These are phyloP conservation scores for Cercospora sp. DNA, from an alignment of 2,329 filamentous ascomycete species.

Conservation along the genomic window DNA sequence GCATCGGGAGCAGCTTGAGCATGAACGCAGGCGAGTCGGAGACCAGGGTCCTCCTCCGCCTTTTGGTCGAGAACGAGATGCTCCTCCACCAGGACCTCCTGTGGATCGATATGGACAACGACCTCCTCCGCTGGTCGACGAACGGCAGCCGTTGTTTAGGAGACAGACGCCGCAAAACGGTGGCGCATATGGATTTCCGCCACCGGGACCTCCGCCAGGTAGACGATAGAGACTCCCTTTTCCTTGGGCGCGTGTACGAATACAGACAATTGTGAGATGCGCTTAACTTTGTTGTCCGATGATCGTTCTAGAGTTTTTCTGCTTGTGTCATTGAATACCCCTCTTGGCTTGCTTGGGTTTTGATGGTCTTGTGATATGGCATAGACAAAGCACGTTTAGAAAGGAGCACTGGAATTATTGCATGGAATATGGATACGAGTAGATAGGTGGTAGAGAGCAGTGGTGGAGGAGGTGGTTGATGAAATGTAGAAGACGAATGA, in stretches of 20 bases:
- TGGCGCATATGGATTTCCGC: slow-evolving; percentile 4
- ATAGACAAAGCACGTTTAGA: neutral
- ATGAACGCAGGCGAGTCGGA: slow-evolving; percentile 19
- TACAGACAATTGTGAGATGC: neutral
- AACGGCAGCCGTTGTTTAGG: slow-evolving; percentile 12
- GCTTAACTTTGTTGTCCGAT: neutral
- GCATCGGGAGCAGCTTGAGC: slow-evolving; percentile 21
- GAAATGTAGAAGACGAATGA: neutral
- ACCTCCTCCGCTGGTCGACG: neutral
- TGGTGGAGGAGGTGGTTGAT: neutral
- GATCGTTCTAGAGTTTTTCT: neutral
- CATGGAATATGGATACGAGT: neutral
- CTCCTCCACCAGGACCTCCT: neutral
- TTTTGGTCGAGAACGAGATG: slow-evolving; percentile 16
- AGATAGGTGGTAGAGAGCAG: neutral
- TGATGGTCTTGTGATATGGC: neutral
- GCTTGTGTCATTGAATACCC: neutral
- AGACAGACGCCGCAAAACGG: slow-evolving; percentile 12
- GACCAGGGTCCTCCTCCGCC: slow-evolving; percentile 23
- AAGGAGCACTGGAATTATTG: neutral
- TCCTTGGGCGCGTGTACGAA: neutral
- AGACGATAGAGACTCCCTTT: neutral
- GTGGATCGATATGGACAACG: slow-evolving; percentile 13
- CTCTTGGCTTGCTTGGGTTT: neutral
- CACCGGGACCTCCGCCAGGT: neutral